Conservation (phyloP, 2,329 filamentous ascomycete species). For the Magnaporthiopsis incrustans region DNA sequence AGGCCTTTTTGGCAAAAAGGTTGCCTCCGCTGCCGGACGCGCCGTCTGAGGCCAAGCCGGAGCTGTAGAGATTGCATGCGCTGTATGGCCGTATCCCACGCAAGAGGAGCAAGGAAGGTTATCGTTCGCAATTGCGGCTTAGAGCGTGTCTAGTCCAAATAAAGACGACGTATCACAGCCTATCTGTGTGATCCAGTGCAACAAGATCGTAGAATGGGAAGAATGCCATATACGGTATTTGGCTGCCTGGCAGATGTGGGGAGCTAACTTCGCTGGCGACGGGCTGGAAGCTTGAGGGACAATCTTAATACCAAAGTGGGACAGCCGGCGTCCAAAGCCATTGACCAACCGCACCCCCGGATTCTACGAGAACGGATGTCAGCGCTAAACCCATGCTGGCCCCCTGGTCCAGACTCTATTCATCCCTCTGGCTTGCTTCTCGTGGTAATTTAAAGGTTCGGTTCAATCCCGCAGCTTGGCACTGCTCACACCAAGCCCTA, state of each 20-base stretch:
- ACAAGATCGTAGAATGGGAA: not conserved
- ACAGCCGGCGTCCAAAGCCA: not conserved
- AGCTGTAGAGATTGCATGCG: not conserved
- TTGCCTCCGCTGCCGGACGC: slow-evolving; percentile 35
- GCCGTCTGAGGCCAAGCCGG: slow-evolving; percentile 17
- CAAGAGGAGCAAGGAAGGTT: no score
- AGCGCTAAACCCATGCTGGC: not conserved
- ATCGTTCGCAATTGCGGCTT: no score
- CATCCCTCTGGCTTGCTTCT: not conserved
- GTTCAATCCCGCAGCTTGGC: not conserved
- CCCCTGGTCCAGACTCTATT: not conserved
- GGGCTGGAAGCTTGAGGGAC: not conserved
- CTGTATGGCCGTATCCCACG: no score
- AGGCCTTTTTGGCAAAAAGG: slow-evolving; percentile 43
- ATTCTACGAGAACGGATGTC: not conserved
- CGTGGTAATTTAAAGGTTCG: not conserved
- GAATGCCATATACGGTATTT: no score
- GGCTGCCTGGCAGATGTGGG: not conserved
- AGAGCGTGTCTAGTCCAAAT: no score
- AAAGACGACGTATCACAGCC: no score
- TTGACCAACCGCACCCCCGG: not conserved
- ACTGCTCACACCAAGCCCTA: not conserved
- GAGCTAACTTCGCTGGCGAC: not conserved
- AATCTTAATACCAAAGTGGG: not conserved
- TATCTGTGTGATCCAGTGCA: not conserved